phyloP scores from a whole-genome alignment of 2,329 filamentous ascomycete species.

The Fusarium ambrosium region DNA sequence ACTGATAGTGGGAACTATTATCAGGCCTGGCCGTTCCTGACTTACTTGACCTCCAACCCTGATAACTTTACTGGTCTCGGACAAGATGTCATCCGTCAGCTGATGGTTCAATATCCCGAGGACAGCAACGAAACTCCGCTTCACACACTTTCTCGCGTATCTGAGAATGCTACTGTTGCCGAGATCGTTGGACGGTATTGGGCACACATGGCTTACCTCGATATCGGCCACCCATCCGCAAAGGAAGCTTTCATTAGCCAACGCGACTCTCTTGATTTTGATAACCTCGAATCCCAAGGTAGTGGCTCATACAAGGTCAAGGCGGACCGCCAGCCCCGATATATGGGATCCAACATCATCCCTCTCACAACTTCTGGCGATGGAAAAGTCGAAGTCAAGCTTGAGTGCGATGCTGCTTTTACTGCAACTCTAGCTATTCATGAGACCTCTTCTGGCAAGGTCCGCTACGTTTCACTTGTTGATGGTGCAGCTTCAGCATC shows the following conservation, averaged over 20 bases:
- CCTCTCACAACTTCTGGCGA: background rate
- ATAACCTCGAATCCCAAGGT: background rate
- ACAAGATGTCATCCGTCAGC: background rate
- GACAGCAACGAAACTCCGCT: background rate
- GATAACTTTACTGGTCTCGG: background rate
- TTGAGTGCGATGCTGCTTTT: background rate
- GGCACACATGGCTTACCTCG: conserved; percentile 1
- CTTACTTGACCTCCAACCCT: background rate
- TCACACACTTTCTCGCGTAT: background rate
- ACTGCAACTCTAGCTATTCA: background rate
- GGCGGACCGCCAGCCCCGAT: background rate
- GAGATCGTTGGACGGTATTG: background rate
- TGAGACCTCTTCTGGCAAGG: background rate
- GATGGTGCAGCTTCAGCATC: background rate
- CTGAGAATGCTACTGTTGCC: background rate
- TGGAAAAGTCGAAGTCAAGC: background rate
- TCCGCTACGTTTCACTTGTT: background rate
- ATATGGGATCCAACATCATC: conserved; percentile 2
- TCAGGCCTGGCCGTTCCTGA: background rate
- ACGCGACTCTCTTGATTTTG: background rate
- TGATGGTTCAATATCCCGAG: background rate
- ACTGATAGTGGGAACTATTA: conserved; percentile 3
- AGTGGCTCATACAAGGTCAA: conserved; percentile 4
- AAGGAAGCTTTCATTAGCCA: background rate
- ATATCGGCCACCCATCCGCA: background rate